Evolutionary conservation across 306 rosid genomes (phyloP), one percentile per base, ranked within the genome.

Genomic region (Begonia masoniana): DNA sequence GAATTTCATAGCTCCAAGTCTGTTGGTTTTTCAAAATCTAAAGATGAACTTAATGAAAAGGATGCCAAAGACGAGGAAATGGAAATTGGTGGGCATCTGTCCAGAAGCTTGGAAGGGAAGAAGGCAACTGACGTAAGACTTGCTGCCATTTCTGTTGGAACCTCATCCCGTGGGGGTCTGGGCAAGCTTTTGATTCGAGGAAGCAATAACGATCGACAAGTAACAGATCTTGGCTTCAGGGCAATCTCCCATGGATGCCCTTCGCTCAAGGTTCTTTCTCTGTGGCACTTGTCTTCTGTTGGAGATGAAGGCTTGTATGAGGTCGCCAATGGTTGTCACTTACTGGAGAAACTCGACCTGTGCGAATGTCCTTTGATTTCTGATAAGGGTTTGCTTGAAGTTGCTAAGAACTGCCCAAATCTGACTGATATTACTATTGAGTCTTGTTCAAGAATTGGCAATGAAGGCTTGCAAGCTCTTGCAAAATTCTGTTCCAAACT

Each of bases 61-160:
- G 74, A 65, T 65, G 67, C 43, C 55, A 81, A 67, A 35, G 92
- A 67, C 52, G 57, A 53, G 67, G 88, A 68, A 55, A 47, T 68
- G 64, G 91, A 76, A 54, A 69, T 72, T 39, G 85, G 71, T 60
- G 95, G 99, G 47, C 74, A 43, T 76, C 95, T 87, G 36, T 77
- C 93, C 23, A 75, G 99, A 49, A 80, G 75, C 66, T 92, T 92
- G 85, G 89, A 86, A 56, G 96, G 93, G 43, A 82, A 74, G 71
- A 81, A 79, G 71, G 95, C 87, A 12, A 79, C 96, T 12, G 96
- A 92, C 77, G 77, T 87, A 47, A 87, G 95, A 71, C 94, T 92
- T 57, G 96, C 99, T 55, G 93, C 99, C 10, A 61, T 87, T 48
- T 74, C 95, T 13, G 82, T 92, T 72, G 89, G 99, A 53, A 67